Conservation (phyloP, 2,329 filamentous ascomycete species). For the Pseudogymnoascus sp. region DNA sequence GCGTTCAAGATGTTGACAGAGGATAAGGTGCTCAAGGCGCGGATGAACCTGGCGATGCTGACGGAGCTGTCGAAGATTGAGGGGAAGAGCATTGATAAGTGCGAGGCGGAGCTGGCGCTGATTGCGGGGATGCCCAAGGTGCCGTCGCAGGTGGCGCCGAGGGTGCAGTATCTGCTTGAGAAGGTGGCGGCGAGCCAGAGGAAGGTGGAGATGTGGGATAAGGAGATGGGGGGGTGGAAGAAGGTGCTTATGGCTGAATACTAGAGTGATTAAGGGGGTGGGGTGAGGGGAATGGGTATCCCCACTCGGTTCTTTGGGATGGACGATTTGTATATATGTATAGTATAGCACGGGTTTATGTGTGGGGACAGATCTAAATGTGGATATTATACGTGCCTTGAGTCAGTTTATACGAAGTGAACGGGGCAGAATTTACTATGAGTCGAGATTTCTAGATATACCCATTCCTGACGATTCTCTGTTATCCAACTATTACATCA, state of each 20-base stretch:
- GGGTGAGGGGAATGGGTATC: not conserved
- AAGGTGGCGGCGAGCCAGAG: slow-evolving; percentile 68
- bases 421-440: no score
- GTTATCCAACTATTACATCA: no score
- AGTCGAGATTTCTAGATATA: no score
- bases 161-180: slow-evolving; percentile 61
- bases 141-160: slow-evolving; percentile 55
- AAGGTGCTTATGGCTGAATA: slow-evolving; percentile 52
- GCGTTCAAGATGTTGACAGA: slow-evolving; percentile 66
- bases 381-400: no score
- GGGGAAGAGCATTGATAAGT: slow-evolving; percentile 64
- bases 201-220: slow-evolving; percentile 66
- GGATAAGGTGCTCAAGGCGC: slow-evolving; percentile 64
- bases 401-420: no score
- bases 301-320: not conserved
- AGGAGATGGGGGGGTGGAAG: slow-evolving; percentile 62
- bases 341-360: not conserved
- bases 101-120: slow-evolving; percentile 64
- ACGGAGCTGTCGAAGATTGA: slow-evolving; percentile 63
- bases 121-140: slow-evolving; percentile 63
- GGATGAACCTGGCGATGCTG: slow-evolving; percentile 63
- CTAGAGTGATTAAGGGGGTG: slow-evolving; percentile 10
- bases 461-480: no score
- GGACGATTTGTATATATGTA: not conserved
- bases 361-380: not conserved